These are phyloP conservation scores for Eimeria falciformis DNA, from an alignment of 169 alveolate species.

Conservation along the genomic window DNA sequence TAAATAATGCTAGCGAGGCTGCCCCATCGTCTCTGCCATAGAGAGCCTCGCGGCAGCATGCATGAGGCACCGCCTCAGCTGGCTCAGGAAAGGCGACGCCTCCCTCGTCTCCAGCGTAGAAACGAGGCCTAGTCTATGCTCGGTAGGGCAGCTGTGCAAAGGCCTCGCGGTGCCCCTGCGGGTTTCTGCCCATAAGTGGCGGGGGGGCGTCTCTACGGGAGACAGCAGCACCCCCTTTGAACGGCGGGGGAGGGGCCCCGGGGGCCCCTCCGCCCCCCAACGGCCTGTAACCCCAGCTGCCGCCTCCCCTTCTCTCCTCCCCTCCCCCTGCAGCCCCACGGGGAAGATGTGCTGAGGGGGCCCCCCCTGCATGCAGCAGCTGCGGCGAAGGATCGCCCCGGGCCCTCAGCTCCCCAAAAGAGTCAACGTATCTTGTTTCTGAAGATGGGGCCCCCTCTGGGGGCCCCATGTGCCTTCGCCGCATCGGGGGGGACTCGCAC, in stretches of 20 bases:
- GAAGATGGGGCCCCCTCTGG: background rate
- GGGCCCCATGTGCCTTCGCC: background rate
- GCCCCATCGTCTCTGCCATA: no score
- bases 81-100: no score
- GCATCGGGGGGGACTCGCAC: background rate
- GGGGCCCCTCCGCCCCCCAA: background rate
- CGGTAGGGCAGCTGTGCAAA: background rate
- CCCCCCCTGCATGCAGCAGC: background rate
- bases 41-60: no score
- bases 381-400: background rate
- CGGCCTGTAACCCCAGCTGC: background rate
- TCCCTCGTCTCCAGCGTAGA: no score
- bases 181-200: background rate
- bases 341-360: no score
- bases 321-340: no score
- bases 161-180: no score
- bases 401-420: background rate
- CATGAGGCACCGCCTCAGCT: no score
- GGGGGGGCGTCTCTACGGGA: slow-evolving; percentile 2
- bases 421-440: background rate
- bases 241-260: slow-evolving; percentile 2
- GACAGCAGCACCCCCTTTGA: background rate
- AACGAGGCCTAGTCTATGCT: background rate
- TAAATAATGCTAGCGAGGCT: no score
- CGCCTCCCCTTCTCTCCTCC: slow-evolving; percentile 2